Base-by-base conservation (phyloP, 306 rosid species). In the Lotus japonicus region DNA sequence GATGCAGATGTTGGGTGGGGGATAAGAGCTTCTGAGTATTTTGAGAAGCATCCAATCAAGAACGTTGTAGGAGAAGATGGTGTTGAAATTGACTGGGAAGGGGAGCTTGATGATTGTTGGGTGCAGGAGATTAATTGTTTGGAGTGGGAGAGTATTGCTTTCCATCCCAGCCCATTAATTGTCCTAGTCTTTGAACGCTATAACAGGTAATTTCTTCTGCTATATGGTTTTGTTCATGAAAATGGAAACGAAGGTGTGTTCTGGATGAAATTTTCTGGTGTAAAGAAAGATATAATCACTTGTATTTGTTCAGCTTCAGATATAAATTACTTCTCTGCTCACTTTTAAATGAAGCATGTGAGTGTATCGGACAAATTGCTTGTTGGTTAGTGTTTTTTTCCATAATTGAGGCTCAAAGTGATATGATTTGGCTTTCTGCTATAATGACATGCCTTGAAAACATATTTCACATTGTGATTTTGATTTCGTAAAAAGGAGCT, bases 1-100 rank as follows among this genome's bases (percentile, higher is more conserved):
- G 97, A 94, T 88, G 89, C 92, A 16, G 95, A 94, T 46, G 92
- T 94, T 55, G 98, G 98, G 36, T 94, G 96, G 97, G 98, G 97
- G 36, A 52, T 83, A 71, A 85, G 92, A 70, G 94, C 97, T 11
- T 94, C 96, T 0, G 96, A 94, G 84, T 94, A 94, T 72, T 94
- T 94, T 69, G 96, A 94, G 68, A 74, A 86, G 75, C 96, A 94
- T 73, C 83, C 95, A 3, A 90, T 88, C 4, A 78, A 75, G 84
- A 94, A 90, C 69, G 90, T 88, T 53, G 85, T 82, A 23, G 96
- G 87, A 9, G 90, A 88, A 54, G 84, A 90, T 79, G 97, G 97
- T 43, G 80, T 62, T 50, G 86, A 88, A 79, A 86, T 94, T 72
- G 97, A 90, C 59, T 94, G 96, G 97, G 97, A 94, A 82, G 98